These are phyloP conservation scores for Calycina herbarum DNA, from an alignment of 2,329 filamentous ascomycete genomes.

Conservation along the genomic window DNA sequence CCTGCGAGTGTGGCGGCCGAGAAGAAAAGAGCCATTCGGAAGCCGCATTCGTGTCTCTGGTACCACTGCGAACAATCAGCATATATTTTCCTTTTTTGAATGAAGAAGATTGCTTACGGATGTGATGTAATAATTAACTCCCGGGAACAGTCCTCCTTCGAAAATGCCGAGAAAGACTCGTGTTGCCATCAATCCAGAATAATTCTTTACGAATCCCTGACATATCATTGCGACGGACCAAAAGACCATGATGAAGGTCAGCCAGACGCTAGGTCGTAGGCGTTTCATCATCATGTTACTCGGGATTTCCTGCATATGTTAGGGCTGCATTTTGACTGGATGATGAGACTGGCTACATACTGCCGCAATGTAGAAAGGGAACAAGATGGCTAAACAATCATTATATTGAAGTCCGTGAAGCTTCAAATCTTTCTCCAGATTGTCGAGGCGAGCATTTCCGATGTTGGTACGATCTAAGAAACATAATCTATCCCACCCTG, in stretches of 20 bases:
- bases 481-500: conserved; percentile 24
- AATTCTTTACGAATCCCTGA: conserved; percentile 63
- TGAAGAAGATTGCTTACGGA: conserved; percentile 29
- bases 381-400: conserved; percentile 37
- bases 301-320: conserved; percentile 28
- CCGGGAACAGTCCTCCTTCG: conserved; percentile 61
- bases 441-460: conserved; percentile 35
- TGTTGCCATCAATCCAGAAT: conserved; percentile 51
- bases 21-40: conserved; percentile 62
- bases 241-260: conserved; percentile 61
- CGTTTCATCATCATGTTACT: conserved; percentile 42
- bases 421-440: conserved; percentile 37
- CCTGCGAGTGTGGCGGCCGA: conserved; percentile 52
- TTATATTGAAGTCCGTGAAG: conserved; percentile 38
- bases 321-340: not conserved
- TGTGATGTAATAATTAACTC: conserved; percentile 58
- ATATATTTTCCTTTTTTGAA: too few relatives aligned
- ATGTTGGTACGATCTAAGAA: conserved; percentile 36
- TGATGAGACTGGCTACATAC: conserved; percentile 38
- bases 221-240: conserved; percentile 70
- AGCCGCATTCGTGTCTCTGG: conserved; percentile 56
- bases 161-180: conserved; percentile 52
- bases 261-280: conserved; percentile 55
- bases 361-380: conserved; percentile 34
- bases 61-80: conserved; percentile 47